Percentiles rank a stretch among this genome's conserved stretches.
These are phyloP conservation scores for Endocalyx cinctus DNA, from an alignment of 2,329 filamentous ascomycete species.

Conservation along the genomic window DNA sequence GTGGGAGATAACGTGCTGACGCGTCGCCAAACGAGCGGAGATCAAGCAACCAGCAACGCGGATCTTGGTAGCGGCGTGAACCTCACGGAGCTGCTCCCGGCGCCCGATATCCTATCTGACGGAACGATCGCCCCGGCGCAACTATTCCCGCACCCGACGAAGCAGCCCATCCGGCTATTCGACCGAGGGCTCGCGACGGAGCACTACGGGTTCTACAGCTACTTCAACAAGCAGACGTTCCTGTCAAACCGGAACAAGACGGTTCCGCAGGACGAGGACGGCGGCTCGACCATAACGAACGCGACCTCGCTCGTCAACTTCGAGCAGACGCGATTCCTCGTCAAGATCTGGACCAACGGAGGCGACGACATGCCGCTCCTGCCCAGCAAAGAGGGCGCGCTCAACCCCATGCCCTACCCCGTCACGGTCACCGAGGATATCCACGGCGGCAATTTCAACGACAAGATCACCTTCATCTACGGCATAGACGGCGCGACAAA, in stretches of 20 bases:
- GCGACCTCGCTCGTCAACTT: constrained; percentile 55
- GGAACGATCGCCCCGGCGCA: constrained; percentile 68
- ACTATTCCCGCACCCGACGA: constrained; percentile 64
- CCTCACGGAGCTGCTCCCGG: constrained; percentile 54
- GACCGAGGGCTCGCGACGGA: constrained; percentile 77
- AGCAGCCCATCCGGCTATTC: constrained; percentile 80
- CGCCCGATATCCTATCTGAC: constrained; percentile 58
- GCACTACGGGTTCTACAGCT: constrained; percentile 91
- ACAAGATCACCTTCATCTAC: constrained; percentile 53
- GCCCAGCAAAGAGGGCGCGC: constrained; percentile 31
- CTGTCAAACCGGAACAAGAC: constrained; percentile 39
- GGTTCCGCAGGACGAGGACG: constrained; percentile 45
- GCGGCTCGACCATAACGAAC: constrained; percentile 49
- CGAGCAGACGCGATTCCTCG: constrained; percentile 56
- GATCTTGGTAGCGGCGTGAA: constrained; percentile 31
- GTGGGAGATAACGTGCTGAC: constrained; percentile 23
- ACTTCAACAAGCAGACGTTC: constrained; percentile 85
- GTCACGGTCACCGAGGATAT: constrained; percentile 58
- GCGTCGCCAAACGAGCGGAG: constrained; percentile 19
- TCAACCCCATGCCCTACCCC: constrained; percentile 61
- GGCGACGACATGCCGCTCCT: constrained; percentile 40
- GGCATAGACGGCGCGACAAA: constrained; percentile 43
- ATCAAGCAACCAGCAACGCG: neutral
- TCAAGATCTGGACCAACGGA: constrained; percentile 60
- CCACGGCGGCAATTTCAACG: constrained; percentile 51